phyloP scores from a whole-genome alignment of 2,329 filamentous ascomycete species.

The Fusarium zealandicum region DNA sequence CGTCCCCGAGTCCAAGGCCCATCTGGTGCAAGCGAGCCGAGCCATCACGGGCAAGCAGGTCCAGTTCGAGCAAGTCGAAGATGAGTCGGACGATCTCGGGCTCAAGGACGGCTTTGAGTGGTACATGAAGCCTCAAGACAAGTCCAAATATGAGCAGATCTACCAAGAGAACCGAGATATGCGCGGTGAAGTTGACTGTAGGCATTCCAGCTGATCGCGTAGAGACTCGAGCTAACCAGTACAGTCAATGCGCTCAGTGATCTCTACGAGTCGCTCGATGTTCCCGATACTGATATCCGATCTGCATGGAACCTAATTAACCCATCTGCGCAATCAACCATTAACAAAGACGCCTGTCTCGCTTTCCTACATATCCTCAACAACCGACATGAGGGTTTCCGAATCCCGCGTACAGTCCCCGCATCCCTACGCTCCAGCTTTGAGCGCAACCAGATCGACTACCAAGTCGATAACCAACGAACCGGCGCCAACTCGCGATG shows the following conservation, averaged over 20 bases:
- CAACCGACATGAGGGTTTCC: constrained; percentile 91
- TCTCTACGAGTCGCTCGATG: constrained; percentile 82
- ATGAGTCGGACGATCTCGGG: constrained; percentile 81
- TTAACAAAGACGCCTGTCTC: constrained; percentile 93
- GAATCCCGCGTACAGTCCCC: constrained; percentile 90
- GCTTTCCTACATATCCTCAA: constrained; percentile 97
- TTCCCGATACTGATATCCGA: constrained; percentile 79
- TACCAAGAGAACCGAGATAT: constrained; percentile 91
- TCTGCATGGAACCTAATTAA: constrained; percentile 98
- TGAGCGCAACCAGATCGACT: constrained; percentile 96
- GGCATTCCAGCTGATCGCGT: constrained; percentile 44
- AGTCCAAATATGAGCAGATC: constrained; percentile 95
- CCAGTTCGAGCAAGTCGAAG: constrained; percentile 84
- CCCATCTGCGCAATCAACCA: constrained; percentile 79
- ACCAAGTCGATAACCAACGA: constrained; percentile 82
- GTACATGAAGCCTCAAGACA: constrained; percentile 96
- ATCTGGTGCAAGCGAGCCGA: constrained; percentile 83
- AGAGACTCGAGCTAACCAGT: constrained; percentile 13
- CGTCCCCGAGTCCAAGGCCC: constrained; percentile 91
- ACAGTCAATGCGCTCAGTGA: constrained; percentile 79
- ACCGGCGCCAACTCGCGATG: constrained; percentile 73
- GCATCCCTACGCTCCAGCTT: constrained; percentile 91
- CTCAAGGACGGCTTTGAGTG: constrained; percentile 98
- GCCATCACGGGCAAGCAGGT: constrained; percentile 81
- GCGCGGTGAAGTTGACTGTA: constrained; percentile 83